Evolutionary conservation across 805 yeast genomes (phyloP), one percentile per base, ranked within the genome.

Genomic region (Wickerhamomyces canadensis): DNA sequence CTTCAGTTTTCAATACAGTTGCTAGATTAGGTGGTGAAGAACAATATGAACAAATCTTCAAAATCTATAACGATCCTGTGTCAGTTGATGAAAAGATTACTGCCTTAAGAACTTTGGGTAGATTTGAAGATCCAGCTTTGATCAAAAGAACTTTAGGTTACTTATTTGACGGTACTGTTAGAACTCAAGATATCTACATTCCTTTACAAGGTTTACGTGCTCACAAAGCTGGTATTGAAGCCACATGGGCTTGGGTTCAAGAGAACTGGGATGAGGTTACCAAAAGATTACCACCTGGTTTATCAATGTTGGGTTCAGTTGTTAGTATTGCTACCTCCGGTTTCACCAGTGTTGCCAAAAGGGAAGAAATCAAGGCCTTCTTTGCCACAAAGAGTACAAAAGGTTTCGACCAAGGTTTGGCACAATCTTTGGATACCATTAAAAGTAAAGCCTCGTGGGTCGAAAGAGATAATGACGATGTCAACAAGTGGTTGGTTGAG

Each of bases 301-400:
- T 82, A 45, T 71, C 87, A 18, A 77, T 88, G 85, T 68, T 91
- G 51, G 83, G 91, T 16, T 68, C 80, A 15, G 79, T 93, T 41
- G 83, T 91, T 27, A 67, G 70, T 23, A 45, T 83, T 25, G 64
- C 80, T 33, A 72, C 84, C 27, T 62, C 78, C 18, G 77, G 82
- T 1, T 80, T 77, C 62, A 72, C 87, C 21, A 72, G 74, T 37
- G 58, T 61, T 26, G 74, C 67, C 24, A 76, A 77, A 44, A 68
- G 69, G 47, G 65, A 67, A 17, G 72, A 69, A 40, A 72, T 80
- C 40, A 63, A 67, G 43, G 54, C 57, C 24, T 73, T 79, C 68
- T 77, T 78, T 50, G 58, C 53, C n/a, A 54, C 42, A 17, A 78
- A 70, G 58, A 67, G 75, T 42, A 76, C 82, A 38, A 76, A 73